A percentile compares a stretch with the other conserved stretches of the same genome.
Conservation (phyloP, 345 rosid species). For the Xanthoceras sorbifolium region DNA sequence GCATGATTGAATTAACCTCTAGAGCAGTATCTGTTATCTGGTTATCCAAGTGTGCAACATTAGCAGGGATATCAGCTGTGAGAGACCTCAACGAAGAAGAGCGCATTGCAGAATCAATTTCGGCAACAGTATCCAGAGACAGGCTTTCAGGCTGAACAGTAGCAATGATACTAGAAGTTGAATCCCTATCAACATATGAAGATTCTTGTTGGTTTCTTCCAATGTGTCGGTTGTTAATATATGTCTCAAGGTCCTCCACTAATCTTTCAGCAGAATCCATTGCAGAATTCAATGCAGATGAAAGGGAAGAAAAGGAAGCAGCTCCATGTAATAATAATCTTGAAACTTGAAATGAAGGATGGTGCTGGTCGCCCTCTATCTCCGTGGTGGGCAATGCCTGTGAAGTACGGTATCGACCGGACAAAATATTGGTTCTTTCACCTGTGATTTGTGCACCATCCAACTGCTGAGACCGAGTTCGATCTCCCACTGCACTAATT, state of each 20-base stretch:
- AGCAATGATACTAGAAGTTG: slow-evolving; percentile 24
- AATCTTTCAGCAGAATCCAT: slow-evolving; percentile 44
- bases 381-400: slow-evolving; percentile 7
- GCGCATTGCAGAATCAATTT: slow-evolving; percentile 20
- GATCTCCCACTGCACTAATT: slow-evolving; percentile 34
- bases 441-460: slow-evolving; percentile 21
- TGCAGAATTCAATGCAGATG: slow-evolving; percentile 42
- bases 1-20: slow-evolving; percentile 38
- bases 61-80: slow-evolving; percentile 25
- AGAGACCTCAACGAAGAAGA: slow-evolving; percentile 17
- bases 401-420: background rate
- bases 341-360: slow-evolving; percentile 31
- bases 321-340: slow-evolving; percentile 30
- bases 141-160: slow-evolving; percentile 21
- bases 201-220: slow-evolving; percentile 35
- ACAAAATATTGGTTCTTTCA: slow-evolving; percentile 23
- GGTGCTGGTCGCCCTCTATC: slow-evolving; percentile 15
- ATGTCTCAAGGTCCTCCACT: slow-evolving; percentile 38
- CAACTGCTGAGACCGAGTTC: slow-evolving; percentile 29
- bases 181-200: slow-evolving; percentile 27
- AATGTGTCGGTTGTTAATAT: slow-evolving; percentile 30
- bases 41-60: slow-evolving; percentile 18
- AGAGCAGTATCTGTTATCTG: slow-evolving; percentile 36
- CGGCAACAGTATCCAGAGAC: slow-evolving; percentile 24
- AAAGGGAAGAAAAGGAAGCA: slow-evolving; percentile 36